Evolutionary conservation across 441 rosid species (phyloP).

Genomic region (Isatis lusitanica): DNA sequence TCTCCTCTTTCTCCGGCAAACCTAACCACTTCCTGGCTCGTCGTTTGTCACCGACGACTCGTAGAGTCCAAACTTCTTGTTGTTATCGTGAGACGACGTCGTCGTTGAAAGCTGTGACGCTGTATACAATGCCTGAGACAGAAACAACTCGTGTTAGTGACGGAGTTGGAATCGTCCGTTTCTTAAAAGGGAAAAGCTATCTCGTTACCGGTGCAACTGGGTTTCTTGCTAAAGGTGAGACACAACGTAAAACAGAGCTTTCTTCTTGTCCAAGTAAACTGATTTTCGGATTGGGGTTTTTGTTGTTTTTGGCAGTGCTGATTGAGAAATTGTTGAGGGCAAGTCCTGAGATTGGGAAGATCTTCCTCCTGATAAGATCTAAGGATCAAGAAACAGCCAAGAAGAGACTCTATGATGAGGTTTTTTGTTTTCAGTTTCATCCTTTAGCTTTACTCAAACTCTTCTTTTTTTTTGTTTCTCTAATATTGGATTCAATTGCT

Average conservation of each 20-base stretch:
- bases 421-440: constrained; percentile 4
- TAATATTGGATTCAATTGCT: background rate
- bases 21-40: background rate
- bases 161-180: constrained; percentile 12
- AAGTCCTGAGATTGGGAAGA: constrained; percentile 40
- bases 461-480: background rate
- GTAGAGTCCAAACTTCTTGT: background rate
- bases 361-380: constrained; percentile 37
- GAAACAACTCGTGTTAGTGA: background rate
- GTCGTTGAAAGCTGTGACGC: background rate
- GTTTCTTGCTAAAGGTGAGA: constrained; percentile 31
- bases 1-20: background rate
- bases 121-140: background rate
- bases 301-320: background rate
- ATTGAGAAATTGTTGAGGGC: constrained; percentile 43
- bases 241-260: background rate
- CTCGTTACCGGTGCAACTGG: constrained; percentile 40
- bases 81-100: background rate
- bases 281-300: background rate
- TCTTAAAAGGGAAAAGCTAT: constrained; percentile 28
- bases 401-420: constrained; percentile 38
- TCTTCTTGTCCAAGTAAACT: constrained; percentile 5
- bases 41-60: background rate
- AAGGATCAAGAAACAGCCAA: constrained; percentile 37
- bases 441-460: background rate